Base-by-base conservation (phyloP, 371 early-diverging fungal genomes). In the Circinella umbellata region DNA sequence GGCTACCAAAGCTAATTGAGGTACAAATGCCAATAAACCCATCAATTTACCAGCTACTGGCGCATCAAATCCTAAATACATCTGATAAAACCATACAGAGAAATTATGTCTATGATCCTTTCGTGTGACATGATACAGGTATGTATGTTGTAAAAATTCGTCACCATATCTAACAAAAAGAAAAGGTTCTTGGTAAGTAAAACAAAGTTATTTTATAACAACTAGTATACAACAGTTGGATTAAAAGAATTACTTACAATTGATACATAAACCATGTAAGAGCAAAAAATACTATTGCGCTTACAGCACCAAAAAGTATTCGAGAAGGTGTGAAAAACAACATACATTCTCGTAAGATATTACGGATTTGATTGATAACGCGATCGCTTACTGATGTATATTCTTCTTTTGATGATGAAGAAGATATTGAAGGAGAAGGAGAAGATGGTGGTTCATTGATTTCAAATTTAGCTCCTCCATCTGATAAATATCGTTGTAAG, bases 91-190 rank as follows among this genome's bases (percentile, higher is more conserved):
- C 91, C 97, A 99, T 61, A 94, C 77, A 3, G 97, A 96, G 76
- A 98, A 98, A 85, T 99, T 99, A 85, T 99, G 99, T 4, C 99
- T 93, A 76, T 98, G 99, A 77, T 99, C 99, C 75, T 94, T 93
- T 71, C 99, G 92, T 1, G 91, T 92, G 53, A 98, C 73, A 80
- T 99, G 99, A 73, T 98, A 99, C 42, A 97, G 73, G 72, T 95
- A 98, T 0, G 98, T 93, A 69, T 98, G 92, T 37, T 96, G 81
- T 51, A 99, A 63, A 76, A 98, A 98, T 61, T 93, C 93, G 61
- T 86, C 67, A 20, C 95, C 96, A 69, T 96, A 97, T 8, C 92
- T 92, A 69, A 36, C 27, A 27, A 27, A 27, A 27, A 27, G 27
- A 8, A 18, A 14, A 27, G 9, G n/a, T 64, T n/a, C 5, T 13